Evolutionary conservation across 2,329 filamentous ascomycete genomes (phyloP), one percentile per base, ranked within the genome.

Genomic region (Aspergillus pseudonomiae): DNA sequence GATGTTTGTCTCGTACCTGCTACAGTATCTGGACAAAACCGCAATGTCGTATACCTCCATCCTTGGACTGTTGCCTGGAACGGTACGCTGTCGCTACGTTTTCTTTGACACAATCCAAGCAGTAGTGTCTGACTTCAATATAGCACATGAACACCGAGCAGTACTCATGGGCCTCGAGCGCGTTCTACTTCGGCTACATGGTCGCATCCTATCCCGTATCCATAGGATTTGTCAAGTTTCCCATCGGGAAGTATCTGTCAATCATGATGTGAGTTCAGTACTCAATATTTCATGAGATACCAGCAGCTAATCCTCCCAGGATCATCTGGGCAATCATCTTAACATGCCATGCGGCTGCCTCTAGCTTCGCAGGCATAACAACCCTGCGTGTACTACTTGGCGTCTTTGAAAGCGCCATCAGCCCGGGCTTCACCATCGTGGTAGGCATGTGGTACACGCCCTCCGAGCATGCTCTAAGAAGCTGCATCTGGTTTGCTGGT

Each of bases 371-470:
- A 9, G 77, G 74, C 5, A 68, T 81, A 6, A 78, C 82, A 70
- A 71, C 75, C 1, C 74, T 77, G 32, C 73, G 81, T 4, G 80
- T 82, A 60, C 74, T 83, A 63, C 76, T 82, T 16, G 80, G 80
- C 9, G 74, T 74, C 0, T 55, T 55, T 21, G 52, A 55, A 39
- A 55, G 52, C 14, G 32, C 52, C 3, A 55, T 55, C 12, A 39
- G 32, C 36, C 62, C 62, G 1, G 62, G 61, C 1, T 63, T 65
- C 26, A 59, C 46, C 6, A 56, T 66, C 2, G 61, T 66, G 10
- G 64, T 63, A 2, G 61, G 63, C 6, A 68, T 66, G 52, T 70
- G 65, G 55, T 71, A 70, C 48, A 70, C 64, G 7, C 63, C 68
- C 6, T 36, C 60, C 1, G 60, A 76, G 54, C 72, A 75, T 46